A percentile compares a stretch with the other conserved stretches of the same genome.
These are phyloP conservation scores for Candida nemodendra DNA, from an alignment of 805 yeast species.

Conservation along the genomic window DNA sequence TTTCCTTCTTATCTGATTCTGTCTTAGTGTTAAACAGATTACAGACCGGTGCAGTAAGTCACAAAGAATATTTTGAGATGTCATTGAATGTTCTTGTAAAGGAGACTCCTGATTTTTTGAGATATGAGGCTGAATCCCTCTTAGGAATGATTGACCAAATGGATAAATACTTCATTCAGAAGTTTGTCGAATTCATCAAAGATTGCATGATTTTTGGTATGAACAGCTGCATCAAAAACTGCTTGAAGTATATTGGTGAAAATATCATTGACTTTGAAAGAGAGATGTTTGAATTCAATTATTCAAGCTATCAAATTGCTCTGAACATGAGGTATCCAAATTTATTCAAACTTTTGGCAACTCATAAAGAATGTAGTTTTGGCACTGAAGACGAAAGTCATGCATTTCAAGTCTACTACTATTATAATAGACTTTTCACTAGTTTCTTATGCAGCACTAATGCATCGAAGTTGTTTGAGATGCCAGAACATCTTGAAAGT, in stretches of 20 bases:
- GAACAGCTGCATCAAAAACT: slow-evolving; percentile 19
- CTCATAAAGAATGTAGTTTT: slow-evolving; percentile 6
- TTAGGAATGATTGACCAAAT: slow-evolving; percentile 7
- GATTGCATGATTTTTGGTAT: slow-evolving; percentile 26
- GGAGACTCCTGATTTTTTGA: slow-evolving; percentile 21
- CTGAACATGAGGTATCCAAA: slow-evolving; percentile 22
- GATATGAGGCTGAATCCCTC: slow-evolving; percentile 14
- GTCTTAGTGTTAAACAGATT: slow-evolving; percentile 17
- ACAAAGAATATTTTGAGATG: slow-evolving; percentile 16
- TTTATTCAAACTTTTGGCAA: slow-evolving; percentile 15
- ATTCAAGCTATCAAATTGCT: slow-evolving; percentile 13
- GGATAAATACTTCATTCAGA: slow-evolving; percentile 17
- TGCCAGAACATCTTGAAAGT: slow-evolving; percentile 22
- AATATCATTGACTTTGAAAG: slow-evolving; percentile 22
- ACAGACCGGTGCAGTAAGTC: slow-evolving; percentile 7
- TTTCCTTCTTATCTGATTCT: slow-evolving; percentile 21
- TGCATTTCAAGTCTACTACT: slow-evolving; percentile 8
- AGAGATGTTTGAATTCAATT: slow-evolving; percentile 18
- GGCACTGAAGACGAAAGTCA: background rate
- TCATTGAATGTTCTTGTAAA: slow-evolving; percentile 12
- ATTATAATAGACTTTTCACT: slow-evolving; percentile 19
- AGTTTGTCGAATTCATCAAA: slow-evolving; percentile 24
- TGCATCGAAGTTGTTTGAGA: slow-evolving; percentile 13
- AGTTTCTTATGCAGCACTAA: slow-evolving; percentile 17
- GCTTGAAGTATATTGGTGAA: slow-evolving; percentile 16